A percentile compares a stretch with the other conserved stretches of the same genome.
phyloP scores from a whole-genome alignment of 345 rosid genomes.

The Viola odorata region DNA sequence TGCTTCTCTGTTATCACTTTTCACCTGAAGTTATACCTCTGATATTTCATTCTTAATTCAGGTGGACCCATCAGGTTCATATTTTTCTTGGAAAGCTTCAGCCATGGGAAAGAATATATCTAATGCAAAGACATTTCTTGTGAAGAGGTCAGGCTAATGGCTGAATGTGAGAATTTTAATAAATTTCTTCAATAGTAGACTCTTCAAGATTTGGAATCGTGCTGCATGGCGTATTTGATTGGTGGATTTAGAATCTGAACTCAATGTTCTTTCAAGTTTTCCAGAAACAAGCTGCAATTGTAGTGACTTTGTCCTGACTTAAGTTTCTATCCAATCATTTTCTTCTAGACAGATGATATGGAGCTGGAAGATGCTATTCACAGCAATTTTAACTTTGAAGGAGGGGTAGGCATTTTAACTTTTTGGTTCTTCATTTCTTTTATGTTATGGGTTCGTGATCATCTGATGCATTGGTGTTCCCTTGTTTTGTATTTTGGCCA shows the following conservation, averaged over 20 bases:
- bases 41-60: slow-evolving; percentile 18
- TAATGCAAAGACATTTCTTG: slow-evolving; percentile 87
- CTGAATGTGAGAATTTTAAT: background rate
- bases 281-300: background rate
- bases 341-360: slow-evolving; percentile 71
- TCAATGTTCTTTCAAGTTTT: background rate
- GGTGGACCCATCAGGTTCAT: slow-evolving; percentile 97
- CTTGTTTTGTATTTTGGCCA: background rate
- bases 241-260: background rate
- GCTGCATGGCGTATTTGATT: no score
- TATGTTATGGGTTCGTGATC: background rate
- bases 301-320: background rate
- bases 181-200: no score
- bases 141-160: slow-evolving; percentile 53
- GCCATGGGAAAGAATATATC: slow-evolving; percentile 97
- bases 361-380: slow-evolving; percentile 99
- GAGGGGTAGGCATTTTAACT: slow-evolving; percentile 62
- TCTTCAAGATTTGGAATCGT: background rate
- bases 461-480: background rate
- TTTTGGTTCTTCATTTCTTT: background rate
- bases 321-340: background rate
- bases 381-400: slow-evolving; percentile 85
- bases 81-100: slow-evolving; percentile 98
- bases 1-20: background rate
- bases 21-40: background rate